phyloP scores from a whole-genome alignment of 2,329 filamentous ascomycete genomes.

The Colletotrichum abscissum region DNA sequence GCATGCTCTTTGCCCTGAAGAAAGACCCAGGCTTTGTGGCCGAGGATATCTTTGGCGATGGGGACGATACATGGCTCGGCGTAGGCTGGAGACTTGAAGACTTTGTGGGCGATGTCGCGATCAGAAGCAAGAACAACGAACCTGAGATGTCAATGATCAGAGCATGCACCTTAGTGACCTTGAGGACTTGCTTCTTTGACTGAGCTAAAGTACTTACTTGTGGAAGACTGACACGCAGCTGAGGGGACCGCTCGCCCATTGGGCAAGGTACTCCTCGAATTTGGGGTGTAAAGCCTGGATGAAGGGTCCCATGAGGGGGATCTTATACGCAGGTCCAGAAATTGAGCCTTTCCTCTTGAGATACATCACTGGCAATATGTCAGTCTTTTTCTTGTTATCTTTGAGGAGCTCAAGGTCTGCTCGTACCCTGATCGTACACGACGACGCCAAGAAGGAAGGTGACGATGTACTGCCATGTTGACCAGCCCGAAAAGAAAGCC shows the following conservation, averaged over 20 bases:
- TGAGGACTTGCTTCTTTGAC: neutral
- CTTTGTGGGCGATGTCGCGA: conserved; percentile 82
- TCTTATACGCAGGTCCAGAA: conserved; percentile 71
- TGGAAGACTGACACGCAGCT: conserved; percentile 89
- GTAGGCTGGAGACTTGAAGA: conserved; percentile 81
- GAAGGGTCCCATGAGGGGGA: conserved; percentile 80
- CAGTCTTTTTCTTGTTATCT: accelerated
- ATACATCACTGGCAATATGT: conserved; percentile 62
- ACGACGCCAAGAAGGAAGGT: conserved; percentile 47
- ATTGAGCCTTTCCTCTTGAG: conserved; percentile 71
- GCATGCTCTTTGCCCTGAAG: conserved; percentile 80
- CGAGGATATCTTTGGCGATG: conserved; percentile 78
- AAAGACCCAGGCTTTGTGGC: conserved; percentile 82
- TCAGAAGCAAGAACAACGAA: conserved; percentile 85
- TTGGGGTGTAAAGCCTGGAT: conserved; percentile 79
- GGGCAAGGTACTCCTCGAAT: conserved; percentile 78
- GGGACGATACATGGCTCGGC: conserved; percentile 85
- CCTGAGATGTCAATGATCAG: conserved; percentile 50
- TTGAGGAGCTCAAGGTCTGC: accelerated
- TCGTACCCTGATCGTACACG: conserved; percentile 51
- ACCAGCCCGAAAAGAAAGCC: conserved; percentile 32
- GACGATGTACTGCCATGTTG: conserved; percentile 45
- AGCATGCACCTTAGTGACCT: accelerated
- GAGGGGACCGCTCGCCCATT: conserved; percentile 82
- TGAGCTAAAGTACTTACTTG: conserved; percentile 64